Evolutionary conservation across 2,329 filamentous ascomycete genomes (phyloP), one percentile per base, ranked within the genome.

Genomic region (Geosmithia putterillii): DNA sequence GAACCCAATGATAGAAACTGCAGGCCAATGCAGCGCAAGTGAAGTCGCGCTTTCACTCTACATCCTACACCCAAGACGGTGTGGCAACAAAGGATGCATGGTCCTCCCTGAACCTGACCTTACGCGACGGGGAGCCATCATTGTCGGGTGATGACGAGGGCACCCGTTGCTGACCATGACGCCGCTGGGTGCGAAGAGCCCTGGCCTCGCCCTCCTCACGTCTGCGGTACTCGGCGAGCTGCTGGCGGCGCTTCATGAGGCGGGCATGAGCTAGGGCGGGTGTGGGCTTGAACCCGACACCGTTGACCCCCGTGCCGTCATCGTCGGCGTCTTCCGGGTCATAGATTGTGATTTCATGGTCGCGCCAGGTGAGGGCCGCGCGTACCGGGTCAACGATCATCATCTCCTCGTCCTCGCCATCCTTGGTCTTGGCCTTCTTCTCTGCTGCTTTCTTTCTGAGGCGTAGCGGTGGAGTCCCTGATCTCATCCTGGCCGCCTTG

Each of bases 331-430:
- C 79, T 36, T 76, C 65, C 1, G 76, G 74, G 50, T 81, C 73
- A 56, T 81, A 79, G 22, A 81, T 67, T 2, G 79, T 82, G 47
- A 83, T 82, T 54, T 82, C 79, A 50, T 81, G 73, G 49, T 81
- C 76, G 51, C 77, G 76, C 79, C 79, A 83, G 2, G 79, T 82
- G 42, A 81, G 62, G 3, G 75, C 69, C 7, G 76, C 75, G 32
- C 76, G 67, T 9, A 78, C 54, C 0, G 74, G 73, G 44, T 78
- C 74, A 42, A 67, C 59, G 41, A 67, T 59, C 22, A 74, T 57
- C 37, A 58, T 51, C 12, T 55, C 51, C 12, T 61, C 63, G 8
- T 62, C 57, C 8, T 64, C 59, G 15, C 48, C 48, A 23, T 52
- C 54, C n/a, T 48, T 47, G 18, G 52, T 55, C 19, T 45, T 46